Base-by-base conservation (phyloP, 192 early-diverging fungal genomes). In the Gonapodya sp. region DNA sequence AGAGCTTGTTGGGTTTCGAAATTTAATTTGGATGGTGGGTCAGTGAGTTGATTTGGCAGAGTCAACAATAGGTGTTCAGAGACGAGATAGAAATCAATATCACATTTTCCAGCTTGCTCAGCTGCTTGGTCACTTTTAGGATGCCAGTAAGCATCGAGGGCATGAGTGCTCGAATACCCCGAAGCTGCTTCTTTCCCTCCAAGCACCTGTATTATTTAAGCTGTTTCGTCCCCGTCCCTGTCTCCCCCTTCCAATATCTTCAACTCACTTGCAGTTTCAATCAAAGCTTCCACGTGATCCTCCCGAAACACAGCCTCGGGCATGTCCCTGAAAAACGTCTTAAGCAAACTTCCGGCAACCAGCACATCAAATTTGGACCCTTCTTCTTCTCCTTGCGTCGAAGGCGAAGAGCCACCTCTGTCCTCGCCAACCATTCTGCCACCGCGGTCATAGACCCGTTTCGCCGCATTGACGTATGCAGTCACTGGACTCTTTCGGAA, bases 321-420 rank as follows among this genome's bases (percentile, higher is more conserved):
- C 75, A 77, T 77, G 18, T 77, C 75, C 34, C 75, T 18, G 75
- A 77, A 18, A 33, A 31, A 77, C 31, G 8, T 34, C 75, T 77
- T 77, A 14, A 77, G 75, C 8, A 77, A 33, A 8, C 18, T 31
- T 8, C 30, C 75, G 18, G 75, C 75, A 33, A 77, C 75, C 18
- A 32, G 8, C 30, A 34, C 75, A 77, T 77, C 75, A 14, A 18
- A 18, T 18, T 31, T 34, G 75, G 34, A 16, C 16, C 18, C 75
- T 14, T 77, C 75, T 64, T 64, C 46, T 16, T 64, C 46, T 16
- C 46, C 46, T n/a, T n/a, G n/a, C n/a, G n/a, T n/a, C n/a, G n/a
- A n/a, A n/a, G n/a, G n/a, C n/a, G n/a, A n/a, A n/a, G n/a, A n/a
- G n/a, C n/a, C n/a, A n/a, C n/a, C n/a, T n/a, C n/a, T n/a, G 8